Base-by-base conservation (phyloP, 106 monocot genomes). In the Gastrodia elata region DNA sequence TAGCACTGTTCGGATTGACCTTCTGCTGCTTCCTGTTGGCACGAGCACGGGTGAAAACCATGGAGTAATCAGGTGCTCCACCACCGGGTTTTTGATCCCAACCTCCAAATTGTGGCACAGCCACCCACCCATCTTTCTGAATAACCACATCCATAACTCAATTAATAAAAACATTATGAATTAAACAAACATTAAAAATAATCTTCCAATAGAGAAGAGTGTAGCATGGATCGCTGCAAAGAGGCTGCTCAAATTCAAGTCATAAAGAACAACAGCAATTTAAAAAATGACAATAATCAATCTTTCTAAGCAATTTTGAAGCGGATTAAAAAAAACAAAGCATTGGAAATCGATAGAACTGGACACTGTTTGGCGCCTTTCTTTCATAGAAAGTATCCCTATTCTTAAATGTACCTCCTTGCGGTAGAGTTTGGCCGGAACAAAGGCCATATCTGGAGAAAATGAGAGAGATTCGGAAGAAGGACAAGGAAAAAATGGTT, bases 1-100 rank as follows among this genome's bases (percentile, higher is more conserved):
- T 56, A 4, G 36, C 43, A 0, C 38, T 8, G 37, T n/a, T 64
- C 25, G 73, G 6, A 18, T 72, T 44, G 38, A 33, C 58, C 72
- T 78, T 78, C 65, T 78, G 72, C 24, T 78, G 56, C 78, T 78
- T 78, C 33, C 72, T 72, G 34, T 78, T 78, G 1, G 71, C 78
- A n/a, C 78, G 78, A 8, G 78, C 78, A 8, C 65, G 64, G 10
- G 78, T 71, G 72, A 78, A 78, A 44, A 78, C 78, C 72, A 78
- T 73, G 42, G 78, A 65, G 61, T 78, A 78, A 37, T 78, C 65
- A 11, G 61, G 61, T 14, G 72, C 39, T 48, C 22, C 22, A 3
- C 77, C 71, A 8, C 37, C 73, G 11, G 49, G 37, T 70, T 73
- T 78, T 22, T 78, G 72, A 57, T 78, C 78, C 78, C 78, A 78